Evolutionary conservation across 768 basidiomycete genomes (phyloP).

Genomic region (Ramaria sp.): DNA sequence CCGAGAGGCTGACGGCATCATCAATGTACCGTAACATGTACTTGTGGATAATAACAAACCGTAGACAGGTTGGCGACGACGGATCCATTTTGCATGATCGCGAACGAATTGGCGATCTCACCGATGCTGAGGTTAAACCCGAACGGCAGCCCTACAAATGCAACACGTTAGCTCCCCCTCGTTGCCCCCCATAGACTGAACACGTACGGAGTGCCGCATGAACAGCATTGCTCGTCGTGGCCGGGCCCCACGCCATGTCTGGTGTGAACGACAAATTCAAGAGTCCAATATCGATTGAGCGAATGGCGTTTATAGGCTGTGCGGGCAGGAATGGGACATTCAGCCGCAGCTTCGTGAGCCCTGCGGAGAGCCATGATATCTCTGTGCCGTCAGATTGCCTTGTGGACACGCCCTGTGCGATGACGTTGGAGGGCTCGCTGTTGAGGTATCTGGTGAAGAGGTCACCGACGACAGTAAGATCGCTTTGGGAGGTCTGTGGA

Average conservation of each 20-base stretch:
- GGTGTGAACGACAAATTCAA: constrained; percentile 47
- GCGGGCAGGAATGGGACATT: constrained; percentile 50
- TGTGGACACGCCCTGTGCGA: constrained; percentile 51
- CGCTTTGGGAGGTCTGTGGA: constrained; percentile 32
- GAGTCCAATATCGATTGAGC: constrained; percentile 49
- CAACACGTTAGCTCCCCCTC: not conserved
- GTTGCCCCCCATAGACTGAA: not conserved
- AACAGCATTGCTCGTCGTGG: constrained; percentile 46
- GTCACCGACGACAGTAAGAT: constrained; percentile 41
- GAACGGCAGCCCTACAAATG: constrained; percentile 48
- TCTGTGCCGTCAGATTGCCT: constrained; percentile 41
- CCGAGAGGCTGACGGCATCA: constrained; percentile 38
- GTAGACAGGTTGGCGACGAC: constrained; percentile 51
- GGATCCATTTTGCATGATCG: constrained; percentile 41
- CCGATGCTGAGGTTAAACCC: constrained; percentile 51
- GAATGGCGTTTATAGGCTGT: constrained; percentile 50
- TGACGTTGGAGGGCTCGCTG: constrained; percentile 43
- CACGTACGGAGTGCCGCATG: constrained; percentile 44
- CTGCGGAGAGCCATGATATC: constrained; percentile 59
- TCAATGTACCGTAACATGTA: not conserved
- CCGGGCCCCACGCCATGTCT: constrained; percentile 45
- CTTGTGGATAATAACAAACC: constrained; percentile 21
- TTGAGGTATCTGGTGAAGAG: constrained; percentile 69
- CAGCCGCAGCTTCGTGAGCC: constrained; percentile 45
- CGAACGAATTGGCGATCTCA: constrained; percentile 56